Evolutionary conservation across 2,329 filamentous ascomycete species (phyloP).

Genomic region (Hortaea werneckii): DNA sequence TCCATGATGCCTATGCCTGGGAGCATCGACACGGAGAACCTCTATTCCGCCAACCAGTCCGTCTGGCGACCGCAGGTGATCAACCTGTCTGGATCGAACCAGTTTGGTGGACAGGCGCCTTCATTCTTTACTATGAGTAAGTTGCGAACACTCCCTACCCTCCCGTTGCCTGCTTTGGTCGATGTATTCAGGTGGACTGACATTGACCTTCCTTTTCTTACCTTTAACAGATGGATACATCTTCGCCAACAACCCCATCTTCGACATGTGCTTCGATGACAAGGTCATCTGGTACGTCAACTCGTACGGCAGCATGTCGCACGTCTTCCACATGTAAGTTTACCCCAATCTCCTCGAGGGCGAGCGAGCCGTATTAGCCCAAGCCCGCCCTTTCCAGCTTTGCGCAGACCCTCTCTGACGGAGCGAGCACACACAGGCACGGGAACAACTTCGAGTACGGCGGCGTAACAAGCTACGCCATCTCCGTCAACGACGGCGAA

Average conservation of each 20-base stretch:
- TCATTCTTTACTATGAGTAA: constrained; percentile 5
- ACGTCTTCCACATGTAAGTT: constrained; percentile 12
- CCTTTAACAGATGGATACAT: constrained; percentile 2
- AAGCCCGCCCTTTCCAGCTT: too few relatives aligned
- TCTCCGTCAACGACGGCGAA: constrained; percentile 16
- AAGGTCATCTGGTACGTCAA: constrained; percentile 24
- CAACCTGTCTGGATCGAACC: constrained; percentile 9
- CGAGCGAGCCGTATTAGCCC: too few relatives aligned
- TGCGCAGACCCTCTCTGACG: too few relatives aligned
- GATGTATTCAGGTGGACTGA: too few relatives aligned
- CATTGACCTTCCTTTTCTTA: too few relatives aligned
- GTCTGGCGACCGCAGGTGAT: constrained; percentile 15
- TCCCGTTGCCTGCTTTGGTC: too few relatives aligned
- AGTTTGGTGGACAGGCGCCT: constrained; percentile 8
- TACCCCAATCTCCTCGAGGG: too few relatives aligned
- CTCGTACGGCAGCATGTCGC: constrained; percentile 15
- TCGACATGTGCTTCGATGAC: constrained; percentile 22
- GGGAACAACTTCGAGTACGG: constrained; percentile 17
- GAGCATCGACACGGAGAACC: constrained; percentile 1
- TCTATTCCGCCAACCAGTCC: constrained; percentile 9
- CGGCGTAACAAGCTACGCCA: constrained; percentile 5
- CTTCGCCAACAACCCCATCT: constrained; percentile 20
- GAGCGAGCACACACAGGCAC: constrained; percentile 4
- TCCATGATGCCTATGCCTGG: too few relatives aligned
- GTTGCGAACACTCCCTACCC: too few relatives aligned